Evolutionary conservation across 2,329 filamentous ascomycete genomes (phyloP).

Genomic region (Escovopsis sp.): DNA sequence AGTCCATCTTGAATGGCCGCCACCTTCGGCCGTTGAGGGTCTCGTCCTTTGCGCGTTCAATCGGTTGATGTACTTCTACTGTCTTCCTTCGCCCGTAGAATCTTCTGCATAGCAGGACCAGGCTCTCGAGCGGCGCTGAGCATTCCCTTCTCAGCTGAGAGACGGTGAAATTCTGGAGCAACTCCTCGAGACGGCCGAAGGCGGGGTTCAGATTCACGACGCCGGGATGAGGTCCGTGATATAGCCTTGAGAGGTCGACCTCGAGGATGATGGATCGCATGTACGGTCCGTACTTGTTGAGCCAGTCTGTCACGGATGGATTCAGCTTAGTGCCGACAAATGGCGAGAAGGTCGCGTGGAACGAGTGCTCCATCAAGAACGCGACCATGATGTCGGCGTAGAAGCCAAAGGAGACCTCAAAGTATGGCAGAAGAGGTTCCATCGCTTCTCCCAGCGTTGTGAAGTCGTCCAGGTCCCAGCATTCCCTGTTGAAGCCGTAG

Average conservation of each 20-base stretch:
- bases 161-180: conserved; percentile 16
- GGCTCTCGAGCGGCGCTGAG: conserved; percentile 12
- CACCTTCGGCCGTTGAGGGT: neutral
- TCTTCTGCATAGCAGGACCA: conserved; percentile 21
- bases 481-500: conserved; percentile 12
- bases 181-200: conserved; percentile 11
- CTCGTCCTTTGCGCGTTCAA: neutral
- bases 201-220: conserved; percentile 13
- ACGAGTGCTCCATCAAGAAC: conserved; percentile 19
- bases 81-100: conserved; percentile 16
- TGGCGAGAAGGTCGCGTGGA: conserved; percentile 26
- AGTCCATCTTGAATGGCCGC: neutral
- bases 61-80: neutral
- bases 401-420: conserved; percentile 20
- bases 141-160: conserved; percentile 10
- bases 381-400: conserved; percentile 22
- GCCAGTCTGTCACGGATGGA: conserved; percentile 21
- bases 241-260: conserved; percentile 25
- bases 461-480: conserved; percentile 23
- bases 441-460: conserved; percentile 15
- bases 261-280: conserved; percentile 25
- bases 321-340: conserved; percentile 18
- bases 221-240: conserved; percentile 14
- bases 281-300: conserved; percentile 20
- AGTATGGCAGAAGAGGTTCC: conserved; percentile 11